Percentiles rank a stretch among this genome's conserved stretches.
Evolutionary conservation across 2,329 filamentous ascomycete species (phyloP).

Genomic region (Aquanectria penicillioides): DNA sequence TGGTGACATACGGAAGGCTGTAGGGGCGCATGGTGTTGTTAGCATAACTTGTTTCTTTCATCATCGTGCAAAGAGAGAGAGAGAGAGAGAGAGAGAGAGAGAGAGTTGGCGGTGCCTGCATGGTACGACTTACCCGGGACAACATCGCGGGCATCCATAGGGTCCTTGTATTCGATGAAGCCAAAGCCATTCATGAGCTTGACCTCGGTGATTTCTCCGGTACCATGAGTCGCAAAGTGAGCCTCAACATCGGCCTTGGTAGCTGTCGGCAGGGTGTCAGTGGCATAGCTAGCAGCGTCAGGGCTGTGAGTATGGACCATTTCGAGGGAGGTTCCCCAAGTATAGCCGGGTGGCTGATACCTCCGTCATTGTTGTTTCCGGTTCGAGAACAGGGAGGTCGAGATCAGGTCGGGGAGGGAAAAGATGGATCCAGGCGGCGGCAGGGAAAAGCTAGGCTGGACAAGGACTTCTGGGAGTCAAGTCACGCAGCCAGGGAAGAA

Average conservation of each 20-base stretch:
- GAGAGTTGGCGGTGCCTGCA: background rate
- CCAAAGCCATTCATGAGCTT: slow-evolving; percentile 99
- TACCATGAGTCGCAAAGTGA: slow-evolving; percentile 95
- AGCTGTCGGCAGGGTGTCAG: slow-evolving; percentile 71
- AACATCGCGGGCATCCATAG: slow-evolving; percentile 97
- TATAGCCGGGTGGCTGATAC: slow-evolving; percentile 96
- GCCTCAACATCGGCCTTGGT: slow-evolving; percentile 97
- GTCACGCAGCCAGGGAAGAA: slow-evolving; percentile 14
- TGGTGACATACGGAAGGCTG: slow-evolving; percentile 70
- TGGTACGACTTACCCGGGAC: slow-evolving; percentile 90
- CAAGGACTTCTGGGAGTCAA: slow-evolving; percentile 20
- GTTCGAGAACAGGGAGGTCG: slow-evolving; percentile 22
- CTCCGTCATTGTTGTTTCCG: slow-evolving; percentile 74
- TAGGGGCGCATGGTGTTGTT: slow-evolving; percentile 29
- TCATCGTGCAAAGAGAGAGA: too few species aligned
- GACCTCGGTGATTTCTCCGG: slow-evolving; percentile 97
- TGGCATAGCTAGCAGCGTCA: slow-evolving; percentile 44
- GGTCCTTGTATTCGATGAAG: slow-evolving; percentile 99
- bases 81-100: background rate
- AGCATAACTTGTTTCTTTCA: too few species aligned
- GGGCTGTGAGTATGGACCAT: slow-evolving; percentile 69
- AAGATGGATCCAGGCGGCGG: slow-evolving; percentile 28
- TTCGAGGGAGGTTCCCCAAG: slow-evolving; percentile 95
- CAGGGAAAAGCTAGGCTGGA: slow-evolving; percentile 21
- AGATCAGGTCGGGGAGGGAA: slow-evolving; percentile 26